A percentile compares a stretch with the other conserved stretches of the same genome.
Evolutionary conservation across 148 eudicot genomes (phyloP).

Genomic region (Arctostaphylos glauca): DNA sequence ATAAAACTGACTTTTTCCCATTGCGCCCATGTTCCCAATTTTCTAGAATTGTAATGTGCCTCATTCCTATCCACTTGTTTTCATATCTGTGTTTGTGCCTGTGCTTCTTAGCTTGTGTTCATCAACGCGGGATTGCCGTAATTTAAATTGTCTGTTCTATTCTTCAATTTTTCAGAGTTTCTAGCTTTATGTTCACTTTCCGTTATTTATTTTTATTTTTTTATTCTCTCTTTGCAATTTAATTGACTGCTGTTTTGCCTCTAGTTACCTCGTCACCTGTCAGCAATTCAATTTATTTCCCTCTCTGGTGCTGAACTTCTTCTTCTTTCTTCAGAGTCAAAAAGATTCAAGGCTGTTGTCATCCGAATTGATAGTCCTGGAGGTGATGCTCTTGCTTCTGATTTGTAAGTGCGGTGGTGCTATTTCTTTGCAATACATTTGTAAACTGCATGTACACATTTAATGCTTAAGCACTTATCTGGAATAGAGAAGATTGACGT

Average conservation of each 20-base stretch:
- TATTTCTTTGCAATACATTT: not conserved
- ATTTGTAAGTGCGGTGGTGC: constrained; percentile 61
- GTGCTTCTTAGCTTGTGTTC: not conserved
- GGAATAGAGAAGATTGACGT: not conserved
- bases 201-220: not conserved
- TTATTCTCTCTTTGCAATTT: not conserved
- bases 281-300: too few species aligned
- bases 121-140: not conserved
- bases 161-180: not conserved
- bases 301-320: constrained; percentile 6
- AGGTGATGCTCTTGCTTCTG: constrained; percentile 98
- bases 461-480: not conserved
- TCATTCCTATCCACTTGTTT: too few species aligned
- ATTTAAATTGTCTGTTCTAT: not conserved
- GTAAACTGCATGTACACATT: not conserved
- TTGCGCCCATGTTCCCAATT: not conserved
- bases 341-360: constrained; percentile 75
- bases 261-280: not conserved
- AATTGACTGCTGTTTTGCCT: not conserved
- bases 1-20: not conserved
- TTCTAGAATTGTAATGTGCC: not conserved
- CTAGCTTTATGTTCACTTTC: not conserved
- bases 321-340: constrained; percentile 54
- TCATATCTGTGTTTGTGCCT: not conserved
- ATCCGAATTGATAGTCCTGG: constrained; percentile 94